Evolutionary conservation across 2,329 filamentous ascomycete species (phyloP).

Genomic region (Aspergillus pseudoterreus): DNA sequence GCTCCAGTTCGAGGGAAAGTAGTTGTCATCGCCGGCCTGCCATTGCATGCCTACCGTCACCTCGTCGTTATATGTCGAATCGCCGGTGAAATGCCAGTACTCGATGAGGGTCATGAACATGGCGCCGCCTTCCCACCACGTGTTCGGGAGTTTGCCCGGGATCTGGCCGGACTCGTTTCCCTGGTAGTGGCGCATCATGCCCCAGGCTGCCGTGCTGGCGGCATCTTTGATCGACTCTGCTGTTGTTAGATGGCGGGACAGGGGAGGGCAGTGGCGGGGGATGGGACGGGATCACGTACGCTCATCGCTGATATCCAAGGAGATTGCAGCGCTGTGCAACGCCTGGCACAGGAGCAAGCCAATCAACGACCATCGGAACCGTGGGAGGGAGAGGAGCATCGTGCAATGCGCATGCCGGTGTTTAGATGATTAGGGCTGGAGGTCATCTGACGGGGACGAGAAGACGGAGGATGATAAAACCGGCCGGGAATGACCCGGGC

Average conservation of each 20-base stretch:
- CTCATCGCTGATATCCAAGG: constrained; percentile 2
- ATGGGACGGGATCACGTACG: constrained; percentile 1
- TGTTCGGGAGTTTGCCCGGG: constrained; percentile 60
- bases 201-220: constrained; percentile 41
- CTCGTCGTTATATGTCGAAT: constrained; percentile 59
- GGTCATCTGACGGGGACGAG: background rate
- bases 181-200: constrained; percentile 51
- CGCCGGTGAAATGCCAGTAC: constrained; percentile 67
- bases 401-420: background rate
- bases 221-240: constrained; percentile 43
- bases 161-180: constrained; percentile 50
- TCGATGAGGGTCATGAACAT: constrained; percentile 67
- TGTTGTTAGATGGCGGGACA: background rate
- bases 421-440: background rate
- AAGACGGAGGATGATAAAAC: no score
- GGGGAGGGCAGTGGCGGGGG: background rate
- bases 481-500: no score
- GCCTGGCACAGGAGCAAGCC: background rate
- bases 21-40: constrained; percentile 34
- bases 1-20: constrained; percentile 37
- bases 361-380: background rate
- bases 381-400: background rate
- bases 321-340: background rate
- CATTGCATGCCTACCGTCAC: constrained; percentile 42
- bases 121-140: constrained; percentile 71